phyloP scores from a whole-genome alignment of 2,329 filamentous ascomycete species.

The Bipolaris sorokiniana region DNA sequence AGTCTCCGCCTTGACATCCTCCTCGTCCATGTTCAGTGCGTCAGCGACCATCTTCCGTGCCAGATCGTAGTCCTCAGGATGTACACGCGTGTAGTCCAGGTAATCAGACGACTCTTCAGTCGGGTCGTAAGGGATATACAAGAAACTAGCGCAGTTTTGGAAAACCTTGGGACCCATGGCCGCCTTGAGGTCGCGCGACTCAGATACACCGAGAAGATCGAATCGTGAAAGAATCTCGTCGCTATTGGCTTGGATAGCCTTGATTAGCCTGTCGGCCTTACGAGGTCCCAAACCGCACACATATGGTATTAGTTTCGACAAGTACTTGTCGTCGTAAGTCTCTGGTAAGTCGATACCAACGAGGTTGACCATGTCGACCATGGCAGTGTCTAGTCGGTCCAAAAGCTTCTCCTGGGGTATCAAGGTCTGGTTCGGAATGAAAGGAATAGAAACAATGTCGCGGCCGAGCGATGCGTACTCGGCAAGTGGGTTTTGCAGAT shows the following conservation, averaged over 20 bases:
- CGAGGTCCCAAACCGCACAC: slow-evolving; percentile 89
- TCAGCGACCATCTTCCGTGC: slow-evolving; percentile 98
- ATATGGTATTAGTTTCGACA: slow-evolving; percentile 87
- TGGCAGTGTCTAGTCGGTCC: slow-evolving; percentile 88
- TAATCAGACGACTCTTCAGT: slow-evolving; percentile 84
- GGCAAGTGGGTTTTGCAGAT: slow-evolving; percentile 94
- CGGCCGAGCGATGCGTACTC: slow-evolving; percentile 93
- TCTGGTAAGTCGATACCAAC: slow-evolving; percentile 96
- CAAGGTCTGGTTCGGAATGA: slow-evolving; percentile 88
- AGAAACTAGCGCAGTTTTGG: slow-evolving; percentile 96
- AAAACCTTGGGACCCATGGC: slow-evolving; percentile 85
- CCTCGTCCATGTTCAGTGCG: slow-evolving; percentile 93
- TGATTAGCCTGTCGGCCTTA: slow-evolving; percentile 83
- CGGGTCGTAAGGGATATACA: slow-evolving; percentile 88
- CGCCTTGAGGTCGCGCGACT: slow-evolving; percentile 52
- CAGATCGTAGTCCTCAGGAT: slow-evolving; percentile 97
- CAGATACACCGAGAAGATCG: slow-evolving; percentile 87
- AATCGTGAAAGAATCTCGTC: slow-evolving; percentile 83
- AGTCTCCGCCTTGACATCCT: slow-evolving; percentile 93
- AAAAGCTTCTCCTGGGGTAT: slow-evolving; percentile 85
- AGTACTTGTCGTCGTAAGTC: slow-evolving; percentile 78
- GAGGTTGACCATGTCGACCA: slow-evolving; percentile 98
- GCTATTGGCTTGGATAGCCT: slow-evolving; percentile 90
- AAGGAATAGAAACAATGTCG: slow-evolving; percentile 83
- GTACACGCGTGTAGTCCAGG: slow-evolving; percentile 93